These are phyloP conservation scores for Hypoxylon sp. DNA, from an alignment of 2,329 filamentous ascomycete species.

Conservation along the genomic window DNA sequence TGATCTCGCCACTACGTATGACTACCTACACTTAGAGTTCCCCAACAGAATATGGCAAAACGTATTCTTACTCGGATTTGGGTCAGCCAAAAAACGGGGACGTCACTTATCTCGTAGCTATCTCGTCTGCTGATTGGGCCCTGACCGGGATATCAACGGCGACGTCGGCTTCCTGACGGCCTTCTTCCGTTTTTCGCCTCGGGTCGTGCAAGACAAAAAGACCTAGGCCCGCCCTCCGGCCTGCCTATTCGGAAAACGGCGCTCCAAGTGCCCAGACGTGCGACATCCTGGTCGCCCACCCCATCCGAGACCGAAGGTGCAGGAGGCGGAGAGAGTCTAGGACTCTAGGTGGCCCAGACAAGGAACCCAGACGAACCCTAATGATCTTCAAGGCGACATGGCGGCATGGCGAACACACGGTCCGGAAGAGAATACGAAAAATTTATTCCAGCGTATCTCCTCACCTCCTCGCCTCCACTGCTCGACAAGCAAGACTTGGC, in stretches of 20 bases:
- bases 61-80: too few relatives aligned
- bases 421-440: background rate
- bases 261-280: background rate
- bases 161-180: background rate
- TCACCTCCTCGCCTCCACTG: background rate
- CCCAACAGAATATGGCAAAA: too few relatives aligned
- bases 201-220: too few relatives aligned
- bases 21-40: too few relatives aligned
- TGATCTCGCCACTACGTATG: background rate
- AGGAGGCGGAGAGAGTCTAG: background rate
- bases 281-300: background rate
- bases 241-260: background rate
- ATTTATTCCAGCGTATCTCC: too few relatives aligned
- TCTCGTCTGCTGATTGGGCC: background rate
- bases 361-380: background rate
- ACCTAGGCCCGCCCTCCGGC: background rate
- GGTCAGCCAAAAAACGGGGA: too few relatives aligned
- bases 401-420: background rate
- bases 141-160: background rate
- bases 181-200: too few relatives aligned
- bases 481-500: background rate
- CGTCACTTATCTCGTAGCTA: too few relatives aligned
- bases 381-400: slow-evolving; percentile 1
- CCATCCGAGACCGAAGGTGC: background rate
- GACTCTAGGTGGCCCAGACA: too few relatives aligned